Base-by-base conservation (phyloP, 441 rosid species). In the Gossypium gossypioides region DNA sequence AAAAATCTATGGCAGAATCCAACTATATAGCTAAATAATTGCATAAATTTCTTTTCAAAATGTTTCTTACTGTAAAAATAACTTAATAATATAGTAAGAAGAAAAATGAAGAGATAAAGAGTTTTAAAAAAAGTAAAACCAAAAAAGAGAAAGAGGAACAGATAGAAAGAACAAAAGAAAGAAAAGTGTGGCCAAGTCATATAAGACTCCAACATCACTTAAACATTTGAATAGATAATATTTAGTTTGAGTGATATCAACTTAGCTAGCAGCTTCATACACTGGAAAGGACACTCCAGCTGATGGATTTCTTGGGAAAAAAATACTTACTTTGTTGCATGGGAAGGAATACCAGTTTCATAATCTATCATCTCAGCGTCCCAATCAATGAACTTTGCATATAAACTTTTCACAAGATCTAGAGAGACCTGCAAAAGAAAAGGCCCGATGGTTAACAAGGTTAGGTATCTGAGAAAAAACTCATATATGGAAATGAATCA, bases 321-420 rank as follows among this genome's bases (percentile, higher is more conserved):
- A 25, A 22, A 56, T 4, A 75, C 97, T 89, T 88, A 96, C 99
- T 96, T 96, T 75, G 97, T 71, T 25, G 98, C 97, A 82, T 90
- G 90, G 15, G 99, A 84, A 75, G 93, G 81, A 72, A 89, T 91
- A 59, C 82, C 84, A 29, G 96, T 91, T 79, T 91, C 98, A 73
- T 80, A 86, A 76, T 96, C 99, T 79, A 91, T 77, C 97, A 96
- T 96, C 84, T 93, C 85, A 68, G 80, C 72, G 80, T 96, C 99
- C 99, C 99, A 65, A 65, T 96, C 99, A 76, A 96, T 96, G 77
- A 93, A 96, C 79, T 65, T 65, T 50, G 99, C 99, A 81, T 96
- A 96, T 73, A 96, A 86, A 71, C 98, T 89, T 81, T 96, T 96
- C 68, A 96, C 97, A 65, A 65, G 89, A 88, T 96, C 99, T 82